These are phyloP conservation scores for Neurospora discreta DNA, from an alignment of 495 filamentous ascomycete genomes.

Conservation along the genomic window DNA sequence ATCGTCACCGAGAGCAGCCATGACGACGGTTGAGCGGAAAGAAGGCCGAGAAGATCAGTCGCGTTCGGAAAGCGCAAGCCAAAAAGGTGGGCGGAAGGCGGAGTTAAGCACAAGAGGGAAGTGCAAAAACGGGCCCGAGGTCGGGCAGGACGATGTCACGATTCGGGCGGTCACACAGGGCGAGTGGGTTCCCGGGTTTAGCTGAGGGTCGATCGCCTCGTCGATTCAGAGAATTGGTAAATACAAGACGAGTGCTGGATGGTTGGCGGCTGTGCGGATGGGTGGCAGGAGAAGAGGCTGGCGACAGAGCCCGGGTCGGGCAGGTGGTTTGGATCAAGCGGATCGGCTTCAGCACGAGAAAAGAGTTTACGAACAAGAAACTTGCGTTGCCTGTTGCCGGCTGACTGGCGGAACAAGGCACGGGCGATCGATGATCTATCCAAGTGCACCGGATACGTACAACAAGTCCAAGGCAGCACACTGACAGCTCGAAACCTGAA, in stretches of 20 bases:
- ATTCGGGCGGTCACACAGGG: background rate
- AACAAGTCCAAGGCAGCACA: background rate
- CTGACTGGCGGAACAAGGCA: background rate
- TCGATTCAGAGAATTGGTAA: background rate
- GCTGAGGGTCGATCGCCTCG: background rate
- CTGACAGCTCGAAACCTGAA: background rate
- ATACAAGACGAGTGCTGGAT: background rate
- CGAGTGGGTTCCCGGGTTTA: background rate
- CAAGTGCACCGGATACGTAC: background rate
- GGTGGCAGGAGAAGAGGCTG: background rate
- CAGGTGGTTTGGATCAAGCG: background rate
- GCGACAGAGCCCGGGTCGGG: background rate
- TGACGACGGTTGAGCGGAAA: slow-evolving; percentile 16
- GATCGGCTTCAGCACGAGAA: background rate
- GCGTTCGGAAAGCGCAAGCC: background rate
- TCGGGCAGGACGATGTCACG: background rate
- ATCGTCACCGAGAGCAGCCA: slow-evolving; percentile 74
- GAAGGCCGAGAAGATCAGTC: background rate
- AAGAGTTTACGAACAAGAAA: background rate
- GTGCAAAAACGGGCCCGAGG: background rate
- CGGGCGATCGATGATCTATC: background rate
- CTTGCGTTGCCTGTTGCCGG: background rate
- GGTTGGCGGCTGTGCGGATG: background rate
- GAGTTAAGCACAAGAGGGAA: background rate
- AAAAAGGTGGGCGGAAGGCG: background rate